Percentiles rank a stretch among this genome's conserved stretches.
These are phyloP conservation scores for Solanum chiquidenum DNA, from an alignment of 257 asterid species.

Conservation along the genomic window DNA sequence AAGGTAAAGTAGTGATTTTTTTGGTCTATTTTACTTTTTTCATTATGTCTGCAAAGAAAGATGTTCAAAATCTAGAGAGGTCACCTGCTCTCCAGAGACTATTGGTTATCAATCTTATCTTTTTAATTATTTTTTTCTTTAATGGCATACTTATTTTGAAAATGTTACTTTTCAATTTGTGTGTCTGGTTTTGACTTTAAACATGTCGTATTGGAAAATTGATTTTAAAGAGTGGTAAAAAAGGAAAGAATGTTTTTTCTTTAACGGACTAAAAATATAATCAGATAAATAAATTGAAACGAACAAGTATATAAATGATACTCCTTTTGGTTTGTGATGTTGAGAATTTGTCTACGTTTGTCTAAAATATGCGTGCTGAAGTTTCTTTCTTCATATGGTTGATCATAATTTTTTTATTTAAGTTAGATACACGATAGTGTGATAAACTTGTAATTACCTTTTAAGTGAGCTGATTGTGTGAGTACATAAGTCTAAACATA, in stretches of 20 bases:
- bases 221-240: not conserved
- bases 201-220: too few species aligned
- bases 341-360: not conserved
- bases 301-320: not conserved
- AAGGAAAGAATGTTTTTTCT: fast-evolving
- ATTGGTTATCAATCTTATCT: not conserved
- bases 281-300: too few species aligned
- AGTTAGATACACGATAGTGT: not conserved
- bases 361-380: not conserved
- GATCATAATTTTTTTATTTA: not conserved
- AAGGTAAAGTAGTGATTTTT: not conserved
- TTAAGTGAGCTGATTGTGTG: not conserved
- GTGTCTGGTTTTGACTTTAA: not conserved
- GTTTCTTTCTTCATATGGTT: not conserved
- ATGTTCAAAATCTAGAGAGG: not conserved
- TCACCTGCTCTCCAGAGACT: not conserved
- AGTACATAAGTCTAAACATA: not conserved
- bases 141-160: not conserved
- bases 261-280: too few species aligned
- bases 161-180: not conserved
- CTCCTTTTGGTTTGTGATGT: not conserved
- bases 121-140: not conserved
- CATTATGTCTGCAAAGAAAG: not conserved
- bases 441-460: not conserved
- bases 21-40: not conserved